Evolutionary conservation across 768 basidiomycete species (phyloP).

Genomic region (Mycena albidolilacea): DNA sequence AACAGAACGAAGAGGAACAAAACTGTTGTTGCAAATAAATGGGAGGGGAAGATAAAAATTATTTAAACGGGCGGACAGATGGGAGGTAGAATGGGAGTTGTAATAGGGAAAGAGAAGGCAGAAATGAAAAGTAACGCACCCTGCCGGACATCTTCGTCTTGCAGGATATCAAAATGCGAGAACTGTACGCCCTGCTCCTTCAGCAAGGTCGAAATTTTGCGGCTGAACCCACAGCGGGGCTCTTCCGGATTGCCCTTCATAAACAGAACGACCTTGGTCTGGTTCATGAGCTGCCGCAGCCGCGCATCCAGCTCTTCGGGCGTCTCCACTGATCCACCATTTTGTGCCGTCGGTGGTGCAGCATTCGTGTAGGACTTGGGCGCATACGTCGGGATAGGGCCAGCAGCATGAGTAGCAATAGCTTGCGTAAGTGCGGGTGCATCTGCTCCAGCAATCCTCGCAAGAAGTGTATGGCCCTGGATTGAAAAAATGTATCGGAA

Average conservation of each 20-base stretch:
- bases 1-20: too few species aligned
- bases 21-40: too few species aligned
- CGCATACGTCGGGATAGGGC: constrained; percentile 1
- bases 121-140: constrained; percentile 60
- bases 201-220: constrained; percentile 79
- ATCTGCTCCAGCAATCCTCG: constrained; percentile 85
- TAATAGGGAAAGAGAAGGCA: neutral
- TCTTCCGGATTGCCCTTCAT: constrained; percentile 90
- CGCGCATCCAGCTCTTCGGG: constrained; percentile 77
- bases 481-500: neutral
- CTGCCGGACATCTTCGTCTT: constrained; percentile 86
- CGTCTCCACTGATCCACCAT: constrained; percentile 57
- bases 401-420: constrained; percentile 71
- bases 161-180: constrained; percentile 86
- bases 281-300: constrained; percentile 81
- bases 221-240: constrained; percentile 90
- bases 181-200: constrained; percentile 76
- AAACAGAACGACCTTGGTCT: constrained; percentile 85
- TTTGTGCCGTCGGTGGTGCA: neutral
- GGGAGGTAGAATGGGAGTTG: neutral
- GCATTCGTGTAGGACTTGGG: constrained; percentile 46
- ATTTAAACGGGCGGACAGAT: too few species aligned
- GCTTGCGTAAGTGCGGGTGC: constrained; percentile 72
- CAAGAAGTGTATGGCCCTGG: constrained; percentile 66
- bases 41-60: too few species aligned